phyloP scores from a whole-genome alignment of 129 eudicot genomes.

The Centella asiatica region DNA sequence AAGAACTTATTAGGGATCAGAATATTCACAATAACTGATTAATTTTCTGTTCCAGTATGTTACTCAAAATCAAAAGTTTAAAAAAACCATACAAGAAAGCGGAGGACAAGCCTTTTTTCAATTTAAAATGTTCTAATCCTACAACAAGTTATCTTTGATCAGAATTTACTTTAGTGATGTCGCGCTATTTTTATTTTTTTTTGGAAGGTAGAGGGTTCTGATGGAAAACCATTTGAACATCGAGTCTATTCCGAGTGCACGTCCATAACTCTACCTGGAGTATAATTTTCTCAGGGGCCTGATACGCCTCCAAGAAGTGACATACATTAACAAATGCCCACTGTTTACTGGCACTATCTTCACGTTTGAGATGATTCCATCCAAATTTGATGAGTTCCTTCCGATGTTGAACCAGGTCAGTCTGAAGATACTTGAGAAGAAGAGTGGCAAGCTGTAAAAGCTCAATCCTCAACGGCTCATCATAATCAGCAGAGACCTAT shows the following conservation, averaged over 20 bases:
- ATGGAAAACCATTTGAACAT: too few species aligned
- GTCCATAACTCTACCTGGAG: conserved; percentile 50
- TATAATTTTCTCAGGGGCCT: conserved; percentile 98
- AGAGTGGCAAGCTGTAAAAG: conserved; percentile 92
- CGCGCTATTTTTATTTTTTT: too few species aligned
- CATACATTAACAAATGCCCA: conserved; percentile 99
- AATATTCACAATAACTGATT: too few species aligned
- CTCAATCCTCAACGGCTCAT: conserved; percentile 97
- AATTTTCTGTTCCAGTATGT: too few species aligned
- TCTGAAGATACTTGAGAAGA: conserved; percentile 92
- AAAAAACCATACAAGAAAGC: too few species aligned
- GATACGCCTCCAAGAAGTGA: conserved; percentile 98
- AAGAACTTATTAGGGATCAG: too few species aligned
- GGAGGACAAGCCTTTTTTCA: too few species aligned
- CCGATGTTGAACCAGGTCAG: conserved; percentile 87
- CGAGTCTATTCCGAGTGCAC: neutral
- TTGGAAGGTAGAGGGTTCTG: too few species aligned
- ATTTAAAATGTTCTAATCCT: too few species aligned
- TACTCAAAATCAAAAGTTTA: too few species aligned
- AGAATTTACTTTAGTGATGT: too few species aligned
- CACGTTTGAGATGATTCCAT: conserved; percentile 99
- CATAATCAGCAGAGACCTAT: conserved; percentile 94
- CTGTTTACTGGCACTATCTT: conserved; percentile 99
- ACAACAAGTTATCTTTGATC: too few species aligned
- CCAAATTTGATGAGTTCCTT: conserved; percentile 98